phyloP scores from a whole-genome alignment of 2,329 filamentous ascomycete species.

The Cladobotryum protrusum region DNA sequence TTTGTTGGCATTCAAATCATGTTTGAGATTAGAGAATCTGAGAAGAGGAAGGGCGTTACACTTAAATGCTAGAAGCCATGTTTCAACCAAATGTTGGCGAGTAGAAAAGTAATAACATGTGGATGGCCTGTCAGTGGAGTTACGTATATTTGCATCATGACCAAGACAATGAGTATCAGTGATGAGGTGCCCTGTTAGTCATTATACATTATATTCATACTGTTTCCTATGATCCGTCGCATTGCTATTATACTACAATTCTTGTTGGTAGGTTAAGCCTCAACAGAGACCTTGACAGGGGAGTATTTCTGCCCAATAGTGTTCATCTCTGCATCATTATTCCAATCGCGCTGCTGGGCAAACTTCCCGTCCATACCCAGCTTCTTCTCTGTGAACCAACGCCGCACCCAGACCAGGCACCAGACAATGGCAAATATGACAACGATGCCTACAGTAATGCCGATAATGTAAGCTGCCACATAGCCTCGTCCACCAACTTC shows the following conservation, averaged over 20 bases:
- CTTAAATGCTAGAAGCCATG: slow-evolving; percentile 62
- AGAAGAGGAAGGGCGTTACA: slow-evolving; percentile 73
- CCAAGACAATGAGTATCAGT: neutral
- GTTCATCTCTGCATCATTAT: slow-evolving; percentile 24
- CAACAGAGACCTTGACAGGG: neutral
- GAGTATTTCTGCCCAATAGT: slow-evolving; percentile 17
- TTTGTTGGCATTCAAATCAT: slow-evolving; percentile 89
- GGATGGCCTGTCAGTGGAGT: neutral
- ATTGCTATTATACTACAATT: too few relatives aligned
- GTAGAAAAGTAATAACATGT: neutral
- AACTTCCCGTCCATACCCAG: slow-evolving; percentile 39
- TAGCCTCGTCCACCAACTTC: slow-evolving; percentile 38
- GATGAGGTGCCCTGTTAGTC: neutral
- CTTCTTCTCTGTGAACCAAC: slow-evolving; percentile 43
- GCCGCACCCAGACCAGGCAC: slow-evolving; percentile 44
- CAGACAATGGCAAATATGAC: slow-evolving; percentile 49
- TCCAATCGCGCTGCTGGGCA: slow-evolving; percentile 19
- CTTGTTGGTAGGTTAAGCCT: too few relatives aligned
- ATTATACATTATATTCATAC: neutral
- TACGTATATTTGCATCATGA: neutral
- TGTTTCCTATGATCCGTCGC: neutral
- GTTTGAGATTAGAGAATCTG: slow-evolving; percentile 88
- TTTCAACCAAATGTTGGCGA: neutral
- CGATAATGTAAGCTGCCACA: slow-evolving; percentile 60
- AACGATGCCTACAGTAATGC: slow-evolving; percentile 47